These are phyloP conservation scores for Crithidia expoeki DNA, from an alignment of 208 protist species.

Conservation along the genomic window DNA sequence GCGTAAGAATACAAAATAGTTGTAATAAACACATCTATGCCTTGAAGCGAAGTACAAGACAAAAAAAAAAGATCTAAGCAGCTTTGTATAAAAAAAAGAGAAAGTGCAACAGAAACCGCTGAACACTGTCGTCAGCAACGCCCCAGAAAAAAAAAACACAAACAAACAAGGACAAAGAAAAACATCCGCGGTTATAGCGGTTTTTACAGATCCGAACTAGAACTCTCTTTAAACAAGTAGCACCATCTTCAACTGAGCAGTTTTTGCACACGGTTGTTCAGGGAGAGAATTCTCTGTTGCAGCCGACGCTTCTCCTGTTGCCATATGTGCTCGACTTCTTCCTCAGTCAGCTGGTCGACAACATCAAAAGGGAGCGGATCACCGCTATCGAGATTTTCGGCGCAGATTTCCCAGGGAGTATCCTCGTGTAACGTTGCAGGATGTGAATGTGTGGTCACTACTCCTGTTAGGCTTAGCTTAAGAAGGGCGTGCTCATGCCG, in stretches of 20 bases:
- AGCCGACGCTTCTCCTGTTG: slow-evolving; percentile 19
- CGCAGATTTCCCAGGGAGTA: background rate
- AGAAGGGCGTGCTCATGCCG: slow-evolving; percentile 21
- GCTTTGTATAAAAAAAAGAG: background rate
- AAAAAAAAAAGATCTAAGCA: background rate
- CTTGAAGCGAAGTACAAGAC: too few species aligned
- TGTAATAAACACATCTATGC: too few species aligned
- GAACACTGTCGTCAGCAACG: background rate
- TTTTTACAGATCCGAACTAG: too few species aligned
- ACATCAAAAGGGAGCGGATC: slow-evolving; percentile 16
- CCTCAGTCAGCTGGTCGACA: slow-evolving; percentile 20
- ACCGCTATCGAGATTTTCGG: background rate
- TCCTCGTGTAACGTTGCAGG: background rate
- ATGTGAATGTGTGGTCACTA: background rate
- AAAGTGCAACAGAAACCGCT: background rate
- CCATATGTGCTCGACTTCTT: slow-evolving; percentile 32
- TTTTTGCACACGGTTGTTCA: slow-evolving; percentile 18
- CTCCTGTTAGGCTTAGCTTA: slow-evolving; percentile 10
- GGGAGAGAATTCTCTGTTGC: background rate
- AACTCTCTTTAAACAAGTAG: too few species aligned
- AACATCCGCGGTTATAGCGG: too few species aligned
- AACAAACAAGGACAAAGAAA: background rate
- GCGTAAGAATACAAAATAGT: too few species aligned
- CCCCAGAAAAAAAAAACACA: background rate
- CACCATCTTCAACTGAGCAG: slow-evolving; percentile 10